Conservation (phyloP, 2,329 filamentous ascomycete genomes). For the Trichophyton equinum region DNA sequence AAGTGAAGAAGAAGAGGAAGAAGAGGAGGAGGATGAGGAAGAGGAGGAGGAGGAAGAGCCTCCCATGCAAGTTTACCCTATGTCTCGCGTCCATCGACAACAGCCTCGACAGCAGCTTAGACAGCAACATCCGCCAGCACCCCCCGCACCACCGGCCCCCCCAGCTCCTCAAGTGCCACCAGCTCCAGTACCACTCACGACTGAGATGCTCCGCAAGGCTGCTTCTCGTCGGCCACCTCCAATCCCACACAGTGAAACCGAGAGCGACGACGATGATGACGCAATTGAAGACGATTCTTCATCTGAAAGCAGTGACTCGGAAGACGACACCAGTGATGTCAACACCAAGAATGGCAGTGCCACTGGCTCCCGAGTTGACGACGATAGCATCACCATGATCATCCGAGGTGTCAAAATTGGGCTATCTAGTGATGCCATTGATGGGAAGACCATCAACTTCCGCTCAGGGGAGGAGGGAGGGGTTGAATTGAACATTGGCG, state of each 20-base stretch:
- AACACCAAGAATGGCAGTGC: slow-evolving; percentile 25
- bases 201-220: background rate
- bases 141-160: background rate
- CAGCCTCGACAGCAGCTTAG: background rate
- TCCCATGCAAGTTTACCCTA: background rate
- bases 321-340: slow-evolving; percentile 21
- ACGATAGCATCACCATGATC: slow-evolving; percentile 28
- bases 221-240: background rate
- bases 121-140: background rate
- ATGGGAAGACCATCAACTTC: slow-evolving; percentile 29
- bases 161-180: background rate
- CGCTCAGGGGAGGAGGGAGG: slow-evolving; percentile 27
- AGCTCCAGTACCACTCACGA: background rate
- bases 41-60: background rate
- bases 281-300: slow-evolving; percentile 32
- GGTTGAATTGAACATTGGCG: slow-evolving; percentile 29
- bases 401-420: slow-evolving; percentile 31
- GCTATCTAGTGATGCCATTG: slow-evolving; percentile 25
- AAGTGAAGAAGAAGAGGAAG: background rate
- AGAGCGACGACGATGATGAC: slow-evolving; percentile 23
- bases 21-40: background rate
- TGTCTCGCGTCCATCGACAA: background rate
- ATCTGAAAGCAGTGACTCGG: slow-evolving; percentile 26
- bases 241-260: background rate
- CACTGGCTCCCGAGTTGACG: slow-evolving; percentile 23